A percentile compares a stretch with the other conserved stretches of the same genome.
phyloP scores from a whole-genome alignment of 495 filamentous ascomycete genomes.

The Copromyces sp. region DNA sequence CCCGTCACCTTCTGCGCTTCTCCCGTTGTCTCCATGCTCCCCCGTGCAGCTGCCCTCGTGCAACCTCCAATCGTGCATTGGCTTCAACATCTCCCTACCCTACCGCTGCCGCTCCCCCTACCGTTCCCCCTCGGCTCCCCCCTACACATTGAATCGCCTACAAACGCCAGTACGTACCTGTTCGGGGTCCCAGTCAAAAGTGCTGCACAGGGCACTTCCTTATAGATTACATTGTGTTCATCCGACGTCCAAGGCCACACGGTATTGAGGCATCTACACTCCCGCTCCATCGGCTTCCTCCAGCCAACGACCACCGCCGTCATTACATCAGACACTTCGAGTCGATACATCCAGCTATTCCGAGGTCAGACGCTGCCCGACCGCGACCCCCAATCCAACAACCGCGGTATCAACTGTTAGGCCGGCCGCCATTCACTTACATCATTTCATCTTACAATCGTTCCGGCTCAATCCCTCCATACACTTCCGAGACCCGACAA shows the following conservation, averaged over 20 bases:
- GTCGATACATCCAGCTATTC: background rate
- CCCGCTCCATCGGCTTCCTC: background rate
- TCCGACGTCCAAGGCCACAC: background rate
- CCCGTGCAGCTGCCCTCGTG: background rate
- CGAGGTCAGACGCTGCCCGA: slow-evolving; percentile 1
- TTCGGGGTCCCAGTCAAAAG: background rate
- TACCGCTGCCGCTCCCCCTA: background rate
- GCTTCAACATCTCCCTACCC: background rate
- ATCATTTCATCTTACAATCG: background rate
- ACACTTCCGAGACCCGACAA: background rate
- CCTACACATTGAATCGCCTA: background rate
- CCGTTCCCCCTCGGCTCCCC: background rate
- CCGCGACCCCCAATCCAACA: background rate
- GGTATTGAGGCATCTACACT: background rate
- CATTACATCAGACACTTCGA: background rate
- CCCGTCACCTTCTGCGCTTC: background rate
- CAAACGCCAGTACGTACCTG: background rate
- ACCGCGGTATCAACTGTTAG: background rate
- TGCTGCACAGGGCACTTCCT: background rate
- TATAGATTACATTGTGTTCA: background rate
- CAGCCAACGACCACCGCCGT: background rate
- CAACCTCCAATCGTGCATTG: background rate
- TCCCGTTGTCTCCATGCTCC: background rate
- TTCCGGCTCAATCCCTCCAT: background rate
- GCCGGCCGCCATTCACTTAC: background rate